Conservation (phyloP, 208 protist genomes). For the Leishmania aethiopica region DNA sequence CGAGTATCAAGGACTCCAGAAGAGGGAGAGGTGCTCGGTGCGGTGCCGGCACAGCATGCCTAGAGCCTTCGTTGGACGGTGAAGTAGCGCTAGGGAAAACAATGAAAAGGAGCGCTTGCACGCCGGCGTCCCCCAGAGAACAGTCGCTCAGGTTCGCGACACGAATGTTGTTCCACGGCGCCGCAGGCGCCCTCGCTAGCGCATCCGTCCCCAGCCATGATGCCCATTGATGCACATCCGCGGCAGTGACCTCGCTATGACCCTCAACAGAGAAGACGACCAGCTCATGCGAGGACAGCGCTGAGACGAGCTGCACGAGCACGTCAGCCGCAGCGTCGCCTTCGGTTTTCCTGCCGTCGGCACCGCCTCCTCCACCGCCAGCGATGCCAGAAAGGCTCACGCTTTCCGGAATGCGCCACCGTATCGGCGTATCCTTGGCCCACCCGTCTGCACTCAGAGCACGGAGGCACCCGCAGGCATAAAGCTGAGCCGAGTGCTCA, state of each 20-base stretch:
- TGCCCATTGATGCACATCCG: background rate
- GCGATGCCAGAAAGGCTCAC: background rate
- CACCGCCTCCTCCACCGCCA: background rate
- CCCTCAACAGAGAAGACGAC: background rate
- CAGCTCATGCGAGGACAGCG: background rate
- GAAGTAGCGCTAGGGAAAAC: conserved; percentile 1
- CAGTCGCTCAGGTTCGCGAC: conserved; percentile 20
- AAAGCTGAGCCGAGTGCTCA: background rate
- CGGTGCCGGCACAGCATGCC: background rate
- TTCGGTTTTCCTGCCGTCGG: background rate
- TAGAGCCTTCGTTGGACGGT: background rate
- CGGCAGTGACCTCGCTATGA: conserved; percentile 9
- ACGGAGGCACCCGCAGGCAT: background rate
- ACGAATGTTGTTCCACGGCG: background rate
- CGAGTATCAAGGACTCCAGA: conserved; percentile 6
- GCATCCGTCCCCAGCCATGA: background rate
- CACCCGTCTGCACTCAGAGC: background rate
- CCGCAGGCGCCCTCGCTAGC: background rate
- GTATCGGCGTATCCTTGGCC: background rate
- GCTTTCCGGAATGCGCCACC: background rate
- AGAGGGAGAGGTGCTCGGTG: background rate
- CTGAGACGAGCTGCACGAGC: background rate
- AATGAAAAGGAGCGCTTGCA: conserved; percentile 6
- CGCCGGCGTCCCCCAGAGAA: conserved; percentile 21
- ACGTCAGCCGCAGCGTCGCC: background rate